A percentile compares a stretch with the other conserved stretches of the same genome.
Conservation (phyloP, 768 basidiomycete genomes). For the Suillus clintonianus region DNA sequence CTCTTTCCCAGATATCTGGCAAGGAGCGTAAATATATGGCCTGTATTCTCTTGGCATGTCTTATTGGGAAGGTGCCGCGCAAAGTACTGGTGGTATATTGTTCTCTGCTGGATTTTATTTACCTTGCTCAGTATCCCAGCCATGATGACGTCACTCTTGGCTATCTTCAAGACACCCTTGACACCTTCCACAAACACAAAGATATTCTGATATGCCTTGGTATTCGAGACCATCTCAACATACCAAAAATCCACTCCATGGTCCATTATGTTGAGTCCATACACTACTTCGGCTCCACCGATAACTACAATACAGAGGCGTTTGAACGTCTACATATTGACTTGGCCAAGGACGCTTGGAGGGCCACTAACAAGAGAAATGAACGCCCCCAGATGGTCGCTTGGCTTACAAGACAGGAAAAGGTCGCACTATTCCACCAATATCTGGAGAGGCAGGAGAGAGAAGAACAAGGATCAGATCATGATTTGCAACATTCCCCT, state of each 20-base stretch:
- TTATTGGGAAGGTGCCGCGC: constrained; percentile 27
- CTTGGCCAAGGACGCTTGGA: constrained; percentile 39
- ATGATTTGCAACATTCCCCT: neutral
- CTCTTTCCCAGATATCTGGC: neutral
- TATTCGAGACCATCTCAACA: constrained; percentile 10
- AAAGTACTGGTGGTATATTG: constrained; percentile 27
- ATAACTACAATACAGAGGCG: constrained; percentile 39
- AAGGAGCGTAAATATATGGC: neutral
- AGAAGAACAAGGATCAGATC: neutral
- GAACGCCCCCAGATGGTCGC: constrained; percentile 38
- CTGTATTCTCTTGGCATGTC: constrained; percentile 14
- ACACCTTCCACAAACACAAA: constrained; percentile 3
- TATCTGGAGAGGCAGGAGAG: constrained; percentile 21
- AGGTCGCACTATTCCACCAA: constrained; percentile 22
- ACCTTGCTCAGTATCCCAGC: constrained; percentile 34
- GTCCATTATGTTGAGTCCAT: constrained; percentile 10
- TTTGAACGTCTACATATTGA: constrained; percentile 38
- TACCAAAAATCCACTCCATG: constrained; percentile 11
- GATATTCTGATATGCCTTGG: neutral
- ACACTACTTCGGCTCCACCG: constrained; percentile 32
- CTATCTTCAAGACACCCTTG: constrained; percentile 9
- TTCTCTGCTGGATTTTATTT: constrained; percentile 39
- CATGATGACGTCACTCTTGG: constrained; percentile 34
- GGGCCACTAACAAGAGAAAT: constrained; percentile 35
- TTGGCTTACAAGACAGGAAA: constrained; percentile 37